Evolutionary conservation across 495 filamentous ascomycete species (phyloP).

Genomic region (Aspergillus campestris): DNA sequence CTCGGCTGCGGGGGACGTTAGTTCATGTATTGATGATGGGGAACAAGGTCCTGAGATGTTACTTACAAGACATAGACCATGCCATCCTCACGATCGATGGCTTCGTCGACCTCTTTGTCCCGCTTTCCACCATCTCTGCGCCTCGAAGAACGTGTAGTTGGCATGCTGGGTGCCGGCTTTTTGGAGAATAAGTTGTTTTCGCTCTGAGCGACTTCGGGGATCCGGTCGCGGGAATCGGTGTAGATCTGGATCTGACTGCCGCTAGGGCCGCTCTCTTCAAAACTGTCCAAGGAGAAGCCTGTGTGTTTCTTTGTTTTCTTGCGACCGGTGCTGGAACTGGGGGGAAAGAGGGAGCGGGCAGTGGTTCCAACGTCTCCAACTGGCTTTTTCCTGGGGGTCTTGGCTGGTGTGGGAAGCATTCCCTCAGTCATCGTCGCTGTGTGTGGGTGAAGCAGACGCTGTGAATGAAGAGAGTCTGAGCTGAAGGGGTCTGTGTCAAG

Average conservation of each 20-base stretch:
- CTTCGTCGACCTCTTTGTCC: constrained; percentile 50
- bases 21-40: constrained; percentile 1
- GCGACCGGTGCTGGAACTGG: constrained; percentile 34
- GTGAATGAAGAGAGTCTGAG: constrained; percentile 8
- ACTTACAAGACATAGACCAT: constrained; percentile 85
- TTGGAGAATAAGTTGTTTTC: constrained; percentile 71
- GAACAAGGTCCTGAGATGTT: neutral
- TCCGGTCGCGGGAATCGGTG: constrained; percentile 80
- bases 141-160: constrained; percentile 28
- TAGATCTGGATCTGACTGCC: constrained; percentile 66
- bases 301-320: constrained; percentile 48
- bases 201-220: constrained; percentile 60
- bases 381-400: constrained; percentile 68
- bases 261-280: constrained; percentile 42
- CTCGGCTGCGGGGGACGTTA: constrained; percentile 55
- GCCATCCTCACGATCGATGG: constrained; percentile 61
- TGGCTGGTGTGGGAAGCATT: constrained; percentile 82
- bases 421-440: constrained; percentile 25
- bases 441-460: constrained; percentile 10
- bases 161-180: constrained; percentile 25
- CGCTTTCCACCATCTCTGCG: constrained; percentile 35
- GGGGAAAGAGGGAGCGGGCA: constrained; percentile 69
- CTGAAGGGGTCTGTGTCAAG: constrained; percentile 16
- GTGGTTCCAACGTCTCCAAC: constrained; percentile 52
- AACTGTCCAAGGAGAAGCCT: constrained; percentile 63